phyloP scores from a whole-genome alignment of 306 rosid genomes.

The Vachellia collinsii region DNA sequence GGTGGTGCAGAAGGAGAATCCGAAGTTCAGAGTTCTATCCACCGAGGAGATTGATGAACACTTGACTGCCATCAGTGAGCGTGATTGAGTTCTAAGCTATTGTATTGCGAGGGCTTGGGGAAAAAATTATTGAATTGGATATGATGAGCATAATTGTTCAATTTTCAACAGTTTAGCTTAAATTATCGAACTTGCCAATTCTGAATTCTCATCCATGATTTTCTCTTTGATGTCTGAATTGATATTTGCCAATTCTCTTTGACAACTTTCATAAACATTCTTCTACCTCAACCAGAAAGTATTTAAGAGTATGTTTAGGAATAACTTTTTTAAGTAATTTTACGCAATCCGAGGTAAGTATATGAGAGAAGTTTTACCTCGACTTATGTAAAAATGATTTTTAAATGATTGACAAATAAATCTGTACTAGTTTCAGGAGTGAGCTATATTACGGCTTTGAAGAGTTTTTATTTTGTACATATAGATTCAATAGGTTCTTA shows the following conservation, averaged over 20 bases:
- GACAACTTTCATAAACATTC: background rate
- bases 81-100: constrained; percentile 47
- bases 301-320: too few relatives aligned
- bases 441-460: too few relatives aligned
- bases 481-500: too few relatives aligned
- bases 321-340: too few relatives aligned
- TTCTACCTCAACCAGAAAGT: background rate
- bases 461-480: too few relatives aligned
- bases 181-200: background rate
- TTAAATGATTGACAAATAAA: too few relatives aligned
- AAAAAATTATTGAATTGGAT: background rate
- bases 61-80: constrained; percentile 79
- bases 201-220: background rate
- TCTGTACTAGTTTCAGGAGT: too few relatives aligned
- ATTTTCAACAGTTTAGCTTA: background rate
- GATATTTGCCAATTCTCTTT: background rate
- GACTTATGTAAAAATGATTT: too few relatives aligned
- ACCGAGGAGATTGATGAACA: constrained; percentile 77
- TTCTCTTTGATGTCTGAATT: background rate
- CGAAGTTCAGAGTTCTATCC: constrained; percentile 60
- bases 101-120: background rate
- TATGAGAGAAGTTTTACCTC: too few relatives aligned
- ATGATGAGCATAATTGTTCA: constrained; percentile 3
- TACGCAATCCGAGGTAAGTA: too few relatives aligned
- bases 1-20: constrained; percentile 61